Base-by-base conservation (phyloP, 495 filamentous ascomycete species). In the Aspergillus mulundensis region DNA sequence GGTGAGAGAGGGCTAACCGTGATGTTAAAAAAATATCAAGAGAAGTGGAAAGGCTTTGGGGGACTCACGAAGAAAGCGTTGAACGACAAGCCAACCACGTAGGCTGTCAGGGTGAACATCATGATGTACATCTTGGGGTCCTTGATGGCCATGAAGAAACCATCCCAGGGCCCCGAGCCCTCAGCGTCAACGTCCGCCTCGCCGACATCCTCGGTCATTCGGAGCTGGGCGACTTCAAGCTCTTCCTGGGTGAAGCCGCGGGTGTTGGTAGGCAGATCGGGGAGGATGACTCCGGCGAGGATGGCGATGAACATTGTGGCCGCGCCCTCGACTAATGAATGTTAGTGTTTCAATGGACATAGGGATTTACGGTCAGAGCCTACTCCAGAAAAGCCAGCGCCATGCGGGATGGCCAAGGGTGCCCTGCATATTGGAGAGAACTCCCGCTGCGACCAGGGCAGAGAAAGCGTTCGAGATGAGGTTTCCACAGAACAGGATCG, bases 141-240 rank as follows among this genome's bases (percentile, higher is more conserved):
- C 30, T 70, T 67, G 44, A 89, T 78, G 1, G 88, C 87, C 49
- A 89, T 75, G 53, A 81, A 83, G 8, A 88, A 69, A 7, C 90
- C 90, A 30, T 84, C 70, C 65, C 79, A 80, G 60, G 88, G 79
- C 11, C 81, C 81, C 56, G 82, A 84, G 15, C 85, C 65, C 30
- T 84, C 74, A 30, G 75, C 71, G 30, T 78, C 80, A 30, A 77
- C 68, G 66, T 92, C 88, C 50, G 87, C 86, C 63, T 87, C 77
- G 14, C 90, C 90, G 46, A 90, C 84, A 66, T 95, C 90, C 62
- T 89, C 86, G 47, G 86, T 72, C n/a, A 91, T 70, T 7, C 88
- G 74, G 72, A 85, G 87, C 49, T 83, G 70, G 14, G 87, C 88
- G 8, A 91, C 72, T 1, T 81, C 75, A 15, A 76, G 77, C 66